These are phyloP conservation scores for Colletotrichum abscissum DNA, from an alignment of 2,329 filamentous ascomycete genomes.

Conservation along the genomic window DNA sequence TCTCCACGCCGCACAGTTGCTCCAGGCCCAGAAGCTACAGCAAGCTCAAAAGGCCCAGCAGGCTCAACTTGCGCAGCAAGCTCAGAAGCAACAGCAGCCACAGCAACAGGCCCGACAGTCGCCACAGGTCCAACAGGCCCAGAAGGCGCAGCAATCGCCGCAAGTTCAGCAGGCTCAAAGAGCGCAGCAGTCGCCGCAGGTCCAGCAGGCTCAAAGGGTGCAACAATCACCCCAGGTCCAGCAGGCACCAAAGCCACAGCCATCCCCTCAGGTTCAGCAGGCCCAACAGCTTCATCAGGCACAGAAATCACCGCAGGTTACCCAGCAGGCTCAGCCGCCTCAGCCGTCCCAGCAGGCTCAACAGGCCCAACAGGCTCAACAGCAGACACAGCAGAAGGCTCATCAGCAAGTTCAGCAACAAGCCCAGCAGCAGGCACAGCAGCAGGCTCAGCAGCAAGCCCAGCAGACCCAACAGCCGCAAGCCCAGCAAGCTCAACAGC, in stretches of 20 bases:
- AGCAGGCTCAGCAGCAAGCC: constrained; percentile 14
- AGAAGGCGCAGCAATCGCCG: neutral
- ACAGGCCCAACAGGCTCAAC: neutral
- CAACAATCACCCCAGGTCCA: constrained; percentile 2
- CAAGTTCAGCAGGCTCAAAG: constrained; percentile 5
- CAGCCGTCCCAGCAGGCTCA: neutral
- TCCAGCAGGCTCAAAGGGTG: constrained; percentile 26
- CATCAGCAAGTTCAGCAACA: constrained; percentile 42
- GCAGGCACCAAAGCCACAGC: neutral
- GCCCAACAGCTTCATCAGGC: neutral
- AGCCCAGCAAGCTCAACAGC: constrained; percentile 31
- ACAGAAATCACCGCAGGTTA: constrained; percentile 22
- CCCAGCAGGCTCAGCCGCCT: neutral
- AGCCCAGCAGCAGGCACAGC: constrained; percentile 7
- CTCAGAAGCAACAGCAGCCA: constrained; percentile 37
- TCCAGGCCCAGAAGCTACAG: constrained; percentile 38
- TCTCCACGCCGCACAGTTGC: neutral
- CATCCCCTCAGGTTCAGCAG: neutral
- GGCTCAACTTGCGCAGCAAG: constrained; percentile 42
- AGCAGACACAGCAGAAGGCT: constrained; percentile 39
- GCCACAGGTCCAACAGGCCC: constrained; percentile 14
- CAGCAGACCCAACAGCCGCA: constrained; percentile 14
- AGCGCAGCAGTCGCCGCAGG: constrained; percentile 1
- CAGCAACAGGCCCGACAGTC: constrained; percentile 45
- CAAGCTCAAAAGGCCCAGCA: constrained; percentile 39